phyloP scores from a whole-genome alignment of 2,329 filamentous ascomycete genomes.

The Monosporascus sp. region DNA sequence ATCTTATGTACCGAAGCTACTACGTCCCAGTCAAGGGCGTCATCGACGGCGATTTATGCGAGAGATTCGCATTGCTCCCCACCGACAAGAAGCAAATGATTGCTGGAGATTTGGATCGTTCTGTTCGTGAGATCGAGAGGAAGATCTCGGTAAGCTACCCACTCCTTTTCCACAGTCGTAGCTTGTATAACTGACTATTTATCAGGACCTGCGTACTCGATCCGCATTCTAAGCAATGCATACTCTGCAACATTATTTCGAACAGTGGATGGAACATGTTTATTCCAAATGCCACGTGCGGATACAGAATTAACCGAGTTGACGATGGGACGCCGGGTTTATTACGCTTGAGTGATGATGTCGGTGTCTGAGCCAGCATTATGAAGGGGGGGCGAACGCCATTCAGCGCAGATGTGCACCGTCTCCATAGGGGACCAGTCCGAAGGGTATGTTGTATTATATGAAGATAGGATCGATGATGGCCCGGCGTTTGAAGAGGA shows the following conservation, averaged over 20 bases:
- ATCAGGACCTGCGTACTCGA: conserved; percentile 51
- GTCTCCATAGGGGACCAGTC: no score
- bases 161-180: neutral
- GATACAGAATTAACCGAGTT: no score
- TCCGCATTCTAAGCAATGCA: conserved; percentile 47
- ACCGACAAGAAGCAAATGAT: conserved; percentile 94
- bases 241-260: neutral
- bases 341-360: no score
- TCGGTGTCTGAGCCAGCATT: no score
- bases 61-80: conserved; percentile 77
- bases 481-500: conserved; percentile 1
- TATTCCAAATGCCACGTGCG: no score
- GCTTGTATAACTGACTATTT: conserved; percentile 16
- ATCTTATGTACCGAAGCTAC: conserved; percentile 92
- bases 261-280: no score
- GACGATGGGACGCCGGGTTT: no score
- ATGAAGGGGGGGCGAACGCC: no score
- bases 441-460: conserved; percentile 5
- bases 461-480: conserved; percentile 5
- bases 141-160: conserved; percentile 68
- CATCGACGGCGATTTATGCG: conserved; percentile 94
- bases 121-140: conserved; percentile 87
- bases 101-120: conserved; percentile 85
- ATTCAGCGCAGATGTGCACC: no score
- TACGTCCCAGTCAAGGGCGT: conserved; percentile 95